Conservation (phyloP, 192 early-diverging fungal genomes). For the Allomyces javanicus region DNA sequence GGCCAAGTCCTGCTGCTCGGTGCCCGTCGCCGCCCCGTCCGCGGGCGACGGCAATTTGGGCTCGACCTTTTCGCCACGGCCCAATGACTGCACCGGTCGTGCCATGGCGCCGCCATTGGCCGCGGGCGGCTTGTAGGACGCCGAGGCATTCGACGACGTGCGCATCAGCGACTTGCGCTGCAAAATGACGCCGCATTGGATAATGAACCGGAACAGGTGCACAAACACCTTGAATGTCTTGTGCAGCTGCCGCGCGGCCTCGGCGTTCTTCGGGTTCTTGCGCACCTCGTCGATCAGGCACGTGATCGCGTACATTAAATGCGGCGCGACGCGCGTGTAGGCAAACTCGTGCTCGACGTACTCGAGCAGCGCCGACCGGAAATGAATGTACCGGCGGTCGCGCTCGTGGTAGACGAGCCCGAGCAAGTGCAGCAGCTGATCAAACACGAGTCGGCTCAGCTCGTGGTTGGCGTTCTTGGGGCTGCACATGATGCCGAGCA, state of each 20-base stretch:
- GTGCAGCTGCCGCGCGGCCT: slow-evolving; percentile 22
- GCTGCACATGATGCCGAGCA: slow-evolving; percentile 35
- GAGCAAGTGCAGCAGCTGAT: slow-evolving; percentile 28
- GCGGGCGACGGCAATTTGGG: background rate
- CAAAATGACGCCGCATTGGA: slow-evolving; percentile 12
- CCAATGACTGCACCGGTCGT: too few species aligned
- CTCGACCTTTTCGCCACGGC: too few species aligned
- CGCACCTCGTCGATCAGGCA: slow-evolving; percentile 11
- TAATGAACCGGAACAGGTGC: slow-evolving; percentile 32
- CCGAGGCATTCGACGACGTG: too few species aligned
- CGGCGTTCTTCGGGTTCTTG: slow-evolving; percentile 11
- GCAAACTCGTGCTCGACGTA: slow-evolving; percentile 33
- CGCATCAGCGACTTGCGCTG: background rate
- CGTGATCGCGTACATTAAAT: background rate
- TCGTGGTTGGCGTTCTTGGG: slow-evolving; percentile 9
- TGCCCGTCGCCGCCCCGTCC: background rate
- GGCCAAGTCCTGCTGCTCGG: background rate
- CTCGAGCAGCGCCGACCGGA: slow-evolving; percentile 31
- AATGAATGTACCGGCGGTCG: slow-evolving; percentile 37
- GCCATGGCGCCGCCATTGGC: too few species aligned
- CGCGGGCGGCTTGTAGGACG: too few species aligned
- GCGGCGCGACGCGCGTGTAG: background rate
- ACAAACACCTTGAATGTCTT: slow-evolving; percentile 40
- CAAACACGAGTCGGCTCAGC: slow-evolving; percentile 25
- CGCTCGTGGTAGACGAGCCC: slow-evolving; percentile 22